A percentile compares a stretch with the other conserved stretches of the same genome.
Evolutionary conservation across 768 basidiomycete species (phyloP).

Genomic region (Termitomyces eurrhizus): DNA sequence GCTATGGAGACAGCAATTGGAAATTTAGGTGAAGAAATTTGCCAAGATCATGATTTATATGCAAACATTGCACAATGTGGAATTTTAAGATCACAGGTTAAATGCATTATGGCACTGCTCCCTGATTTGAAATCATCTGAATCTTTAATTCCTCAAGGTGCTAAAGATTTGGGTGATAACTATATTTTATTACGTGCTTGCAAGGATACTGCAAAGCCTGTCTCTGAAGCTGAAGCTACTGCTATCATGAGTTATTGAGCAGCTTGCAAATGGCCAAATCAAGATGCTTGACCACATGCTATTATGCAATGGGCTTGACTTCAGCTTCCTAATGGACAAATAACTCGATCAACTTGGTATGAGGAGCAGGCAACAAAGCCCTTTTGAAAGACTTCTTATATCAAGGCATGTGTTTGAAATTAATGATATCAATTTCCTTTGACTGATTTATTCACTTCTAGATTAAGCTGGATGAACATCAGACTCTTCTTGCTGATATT

Average conservation of each 20-base stretch:
- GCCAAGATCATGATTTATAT: background rate
- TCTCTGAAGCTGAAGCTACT: conserved; percentile 14
- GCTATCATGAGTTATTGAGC: conserved; percentile 1
- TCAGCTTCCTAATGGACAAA: background rate
- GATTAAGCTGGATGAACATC: no score
- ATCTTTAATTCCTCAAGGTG: background rate
- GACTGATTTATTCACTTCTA: no score
- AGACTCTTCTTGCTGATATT: no score
- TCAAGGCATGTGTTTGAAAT: no score
- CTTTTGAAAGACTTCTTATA: no score
- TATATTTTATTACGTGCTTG: conserved; percentile 16
- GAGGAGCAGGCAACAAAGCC: no score
- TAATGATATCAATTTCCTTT: no score
- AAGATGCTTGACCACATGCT: conserved; percentile 7
- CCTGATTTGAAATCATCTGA: conserved; percentile 17
- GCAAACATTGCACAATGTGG: background rate
- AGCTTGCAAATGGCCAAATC: conserved; percentile 13
- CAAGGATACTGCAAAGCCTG: conserved; percentile 6
- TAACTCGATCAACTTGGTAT: background rate
- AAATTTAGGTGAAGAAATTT: background rate
- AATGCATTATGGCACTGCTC: background rate
- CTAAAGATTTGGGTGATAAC: conserved; percentile 7
- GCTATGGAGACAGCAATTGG: background rate
- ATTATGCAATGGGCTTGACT: background rate
- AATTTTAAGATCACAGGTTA: background rate